Conservation (phyloP, 1,139 yeast genomes). For the Protomyces inundatus region DNA sequence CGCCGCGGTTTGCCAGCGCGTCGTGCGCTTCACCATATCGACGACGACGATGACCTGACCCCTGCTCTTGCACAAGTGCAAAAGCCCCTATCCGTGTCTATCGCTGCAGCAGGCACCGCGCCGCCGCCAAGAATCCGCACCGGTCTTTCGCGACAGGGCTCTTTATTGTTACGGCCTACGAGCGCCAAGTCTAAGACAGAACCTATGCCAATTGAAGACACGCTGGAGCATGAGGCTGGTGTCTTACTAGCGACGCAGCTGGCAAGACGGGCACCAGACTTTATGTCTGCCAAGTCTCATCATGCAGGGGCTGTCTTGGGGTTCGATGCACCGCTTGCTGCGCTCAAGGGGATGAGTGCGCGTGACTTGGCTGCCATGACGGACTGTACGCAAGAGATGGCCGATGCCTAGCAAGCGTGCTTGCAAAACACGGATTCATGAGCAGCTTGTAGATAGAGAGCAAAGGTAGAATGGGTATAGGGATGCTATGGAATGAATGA, state of each 20-base stretch:
- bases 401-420: neutral
- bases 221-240: neutral
- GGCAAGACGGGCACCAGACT: slow-evolving; percentile 16
- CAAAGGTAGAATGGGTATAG: no score
- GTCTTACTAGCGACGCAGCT: slow-evolving; percentile 8
- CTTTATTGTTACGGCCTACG: neutral
- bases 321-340: slow-evolving; percentile 13
- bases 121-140: neutral
- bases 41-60: neutral
- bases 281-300: slow-evolving; percentile 23
- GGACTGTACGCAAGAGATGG: neutral
- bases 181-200: neutral
- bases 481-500: neutral
- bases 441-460: no score
- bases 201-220: neutral
- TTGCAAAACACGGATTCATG: neutral
- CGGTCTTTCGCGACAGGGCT: neutral
- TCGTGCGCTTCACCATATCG: neutral
- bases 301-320: slow-evolving; percentile 9
- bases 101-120: neutral
- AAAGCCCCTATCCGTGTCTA: neutral
- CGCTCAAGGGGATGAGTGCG: slow-evolving; percentile 8
- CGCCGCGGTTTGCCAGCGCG: no score
- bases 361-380: slow-evolving; percentile 8
- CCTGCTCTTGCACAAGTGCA: neutral